These are phyloP conservation scores for Ettlia oleoabundans DNA, from an alignment of 139 green algal species.

Conservation along the genomic window DNA sequence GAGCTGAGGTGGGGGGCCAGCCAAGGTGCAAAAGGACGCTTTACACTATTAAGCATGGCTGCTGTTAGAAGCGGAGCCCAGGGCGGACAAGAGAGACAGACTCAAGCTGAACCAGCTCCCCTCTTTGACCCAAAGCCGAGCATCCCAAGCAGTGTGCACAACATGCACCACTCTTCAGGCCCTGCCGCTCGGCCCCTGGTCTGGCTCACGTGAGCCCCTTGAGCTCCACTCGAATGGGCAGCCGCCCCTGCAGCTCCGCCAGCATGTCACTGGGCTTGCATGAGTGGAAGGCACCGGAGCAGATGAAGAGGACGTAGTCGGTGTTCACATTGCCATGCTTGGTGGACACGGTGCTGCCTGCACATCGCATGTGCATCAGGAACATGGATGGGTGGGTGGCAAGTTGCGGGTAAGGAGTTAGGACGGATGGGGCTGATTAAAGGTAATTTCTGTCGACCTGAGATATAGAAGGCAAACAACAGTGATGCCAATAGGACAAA, in stretches of 20 bases:
- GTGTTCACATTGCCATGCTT: slow-evolving; percentile 96
- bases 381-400: not conserved
- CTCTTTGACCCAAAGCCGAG: too few species aligned
- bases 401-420: not conserved
- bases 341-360: slow-evolving; percentile 72
- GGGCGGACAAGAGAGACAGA: too few species aligned
- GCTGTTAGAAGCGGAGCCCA: too few species aligned
- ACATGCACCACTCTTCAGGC: too few species aligned
- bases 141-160: too few species aligned
- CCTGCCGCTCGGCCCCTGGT: too few species aligned
- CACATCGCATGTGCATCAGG: not conserved
- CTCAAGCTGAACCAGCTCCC: too few species aligned
- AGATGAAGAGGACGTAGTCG: slow-evolving; percentile 98
- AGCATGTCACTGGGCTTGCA: slow-evolving; percentile 92
- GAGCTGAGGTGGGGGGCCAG: not conserved
- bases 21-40: too few species aligned
- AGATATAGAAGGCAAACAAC: too few species aligned
- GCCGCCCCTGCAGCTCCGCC: slow-evolving; percentile 82
- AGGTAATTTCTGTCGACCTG: too few species aligned
- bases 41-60: too few species aligned
- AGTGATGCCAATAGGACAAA: not conserved
- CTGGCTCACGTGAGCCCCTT: slow-evolving; percentile 75
- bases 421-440: too few species aligned
- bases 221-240: slow-evolving; percentile 97
- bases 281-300: slow-evolving; percentile 89